A percentile compares a stretch with the other conserved stretches of the same genome.
phyloP scores from a whole-genome alignment of 1,139 yeast genomes.

The Pichia sp. region DNA sequence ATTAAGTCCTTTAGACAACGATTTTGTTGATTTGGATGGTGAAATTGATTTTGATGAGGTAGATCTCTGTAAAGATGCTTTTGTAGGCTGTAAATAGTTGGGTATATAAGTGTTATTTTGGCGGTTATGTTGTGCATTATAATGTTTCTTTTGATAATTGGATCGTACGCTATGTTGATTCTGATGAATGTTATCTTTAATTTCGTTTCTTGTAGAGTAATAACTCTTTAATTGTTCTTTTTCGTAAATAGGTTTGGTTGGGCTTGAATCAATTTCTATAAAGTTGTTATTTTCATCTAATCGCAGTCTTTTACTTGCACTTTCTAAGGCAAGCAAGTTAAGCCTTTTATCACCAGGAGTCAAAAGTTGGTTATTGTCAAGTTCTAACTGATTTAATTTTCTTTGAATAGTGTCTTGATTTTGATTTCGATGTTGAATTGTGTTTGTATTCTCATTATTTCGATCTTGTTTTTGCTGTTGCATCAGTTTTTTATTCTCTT shows the following conservation, averaged over 20 bases:
- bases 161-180: not conserved
- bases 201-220: constrained; percentile 5
- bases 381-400: not conserved
- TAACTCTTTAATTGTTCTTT: constrained; percentile 20
- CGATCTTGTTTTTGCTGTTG: not conserved
- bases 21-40: constrained; percentile 12
- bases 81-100: constrained; percentile 22
- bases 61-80: constrained; percentile 18
- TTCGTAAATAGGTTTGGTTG: constrained; percentile 23
- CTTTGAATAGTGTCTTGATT: no score
- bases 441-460: not conserved
- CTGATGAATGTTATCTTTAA: not conserved
- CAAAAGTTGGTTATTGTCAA: not conserved
- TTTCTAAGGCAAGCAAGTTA: constrained; percentile 19
- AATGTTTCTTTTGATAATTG: not conserved
- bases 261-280: constrained; percentile 26
- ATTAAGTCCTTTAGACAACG: not conserved
- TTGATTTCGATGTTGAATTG: no score
- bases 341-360: constrained; percentile 26
- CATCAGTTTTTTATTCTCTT: not conserved
- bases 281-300: constrained; percentile 17
- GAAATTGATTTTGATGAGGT: constrained; percentile 12
- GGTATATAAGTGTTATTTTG: constrained; percentile 10
- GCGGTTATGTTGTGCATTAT: no score
- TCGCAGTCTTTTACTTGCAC: constrained; percentile 27